phyloP scores from a whole-genome alignment of 2,329 filamentous ascomycete genomes.

The Penicillium fuscoglaucum region DNA sequence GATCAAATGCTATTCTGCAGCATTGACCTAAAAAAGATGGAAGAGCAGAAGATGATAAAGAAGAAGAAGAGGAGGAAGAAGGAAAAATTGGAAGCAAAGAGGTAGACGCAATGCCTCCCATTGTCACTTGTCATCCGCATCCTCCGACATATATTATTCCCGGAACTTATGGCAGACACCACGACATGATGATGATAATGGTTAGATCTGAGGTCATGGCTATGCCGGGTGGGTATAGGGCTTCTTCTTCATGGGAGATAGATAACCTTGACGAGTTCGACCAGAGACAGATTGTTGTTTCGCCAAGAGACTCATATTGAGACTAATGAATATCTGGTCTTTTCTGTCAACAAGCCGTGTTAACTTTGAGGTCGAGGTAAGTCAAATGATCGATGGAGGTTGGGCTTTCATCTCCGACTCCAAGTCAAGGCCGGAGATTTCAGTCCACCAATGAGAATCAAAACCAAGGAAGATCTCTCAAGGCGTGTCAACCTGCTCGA shows the following conservation, averaged over 20 bases:
- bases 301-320: neutral
- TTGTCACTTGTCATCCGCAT: conserved; percentile 1
- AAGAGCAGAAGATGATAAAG: neutral
- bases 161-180: conserved; percentile 14
- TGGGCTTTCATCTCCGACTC: neutral
- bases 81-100: neutral
- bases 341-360: neutral
- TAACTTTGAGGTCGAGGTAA: neutral
- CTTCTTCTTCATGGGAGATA: neutral
- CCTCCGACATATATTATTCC: conserved; percentile 15
- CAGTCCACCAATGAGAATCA: conserved; percentile 18
- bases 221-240: conserved; percentile 9
- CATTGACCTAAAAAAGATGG: neutral
- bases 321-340: neutral
- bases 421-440: conserved; percentile 14
- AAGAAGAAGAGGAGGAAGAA: neutral
- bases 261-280: neutral
- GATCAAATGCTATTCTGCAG: neutral
- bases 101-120: neutral
- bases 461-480: neutral
- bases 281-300: neutral
- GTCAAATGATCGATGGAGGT: neutral
- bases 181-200: conserved; percentile 29
- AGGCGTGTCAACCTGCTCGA: neutral
- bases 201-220: conserved; percentile 26